Base-by-base conservation (phyloP, 2,329 filamentous ascomycete genomes). In the Zymoseptoria ardabiliae region DNA sequence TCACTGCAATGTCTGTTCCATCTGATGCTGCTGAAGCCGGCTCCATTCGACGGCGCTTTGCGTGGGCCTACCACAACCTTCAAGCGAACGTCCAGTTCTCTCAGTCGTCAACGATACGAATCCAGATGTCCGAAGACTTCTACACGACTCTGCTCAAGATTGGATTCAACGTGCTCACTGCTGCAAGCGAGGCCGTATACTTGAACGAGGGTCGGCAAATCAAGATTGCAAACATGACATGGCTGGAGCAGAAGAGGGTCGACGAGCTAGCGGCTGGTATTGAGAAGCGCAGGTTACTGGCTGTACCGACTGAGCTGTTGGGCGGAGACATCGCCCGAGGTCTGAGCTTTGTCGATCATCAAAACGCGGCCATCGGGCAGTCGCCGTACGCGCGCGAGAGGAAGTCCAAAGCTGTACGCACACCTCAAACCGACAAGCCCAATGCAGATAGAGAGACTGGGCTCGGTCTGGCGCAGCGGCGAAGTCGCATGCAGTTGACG, bases 141-240 rank as follows among this genome's bases (percentile, higher is more conserved):
- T 99, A 97, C 72, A 96, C 91, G 0, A 89, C 91, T 0, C 79
- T 97, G 4, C 80, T 97, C 2, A 87, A 92, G 61, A 85, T 91
- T 41, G 94, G 94, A 0, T 97, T 97, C 70, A 87, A 86, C 10
- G 86, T 93, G 11, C 85, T 97, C 61, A 96, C 91, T 0, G 93
- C 95, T 73, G 94, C 94, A 0, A 96, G 91, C 68, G 92, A 97
- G 74, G 93, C 93, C 3, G 94, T 97, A 0, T 97, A 96, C 70
- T 79, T 99, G 10, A 96, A 97, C 62, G 93, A 97, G 73, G 93
- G 93, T 52, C 84, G 84, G 49, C 82, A 82, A 1, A 85, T 97
- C 55, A 86, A 84, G 61, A 78, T 96, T 2, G 85, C 86, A 64
- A 79, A 82, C 41, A 86, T 86, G 75, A 97, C 94, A 0, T 99